Percentiles rank a stretch among this genome's conserved stretches.
phyloP scores from a whole-genome alignment of 2,329 filamentous ascomycete species.

The Hypomyces rosellus region DNA sequence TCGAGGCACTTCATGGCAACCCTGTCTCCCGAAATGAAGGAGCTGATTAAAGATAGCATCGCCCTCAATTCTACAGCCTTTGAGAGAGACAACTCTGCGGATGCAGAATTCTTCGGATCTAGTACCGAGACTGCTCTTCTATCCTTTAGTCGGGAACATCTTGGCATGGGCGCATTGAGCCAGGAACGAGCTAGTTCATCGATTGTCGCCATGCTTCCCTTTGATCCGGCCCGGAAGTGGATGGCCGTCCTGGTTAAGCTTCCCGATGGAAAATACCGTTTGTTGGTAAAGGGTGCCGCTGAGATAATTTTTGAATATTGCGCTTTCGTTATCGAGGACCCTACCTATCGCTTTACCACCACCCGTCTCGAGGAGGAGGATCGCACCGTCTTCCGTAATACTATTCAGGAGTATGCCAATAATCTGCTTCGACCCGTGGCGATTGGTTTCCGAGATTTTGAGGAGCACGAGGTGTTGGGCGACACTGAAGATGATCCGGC shows the following conservation, averaged over 20 bases:
- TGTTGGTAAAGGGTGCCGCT: conserved; percentile 52
- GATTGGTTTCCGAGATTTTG: conserved; percentile 67
- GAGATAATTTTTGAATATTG: conserved; percentile 47
- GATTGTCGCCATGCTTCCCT: conserved; percentile 44
- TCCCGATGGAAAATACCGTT: conserved; percentile 38
- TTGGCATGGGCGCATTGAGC: conserved; percentile 39
- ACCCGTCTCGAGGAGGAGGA: conserved; percentile 25
- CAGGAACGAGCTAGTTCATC: conserved; percentile 42
- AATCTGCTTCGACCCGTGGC: conserved; percentile 70
- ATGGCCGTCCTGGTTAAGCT: conserved; percentile 50
- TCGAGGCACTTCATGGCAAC: conserved; percentile 24
- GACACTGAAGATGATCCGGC: conserved; percentile 30
- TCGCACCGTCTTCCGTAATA: conserved; percentile 25
- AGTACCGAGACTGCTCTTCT: conserved; percentile 51
- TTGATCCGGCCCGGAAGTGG: conserved; percentile 49
- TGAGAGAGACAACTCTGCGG: conserved; percentile 35
- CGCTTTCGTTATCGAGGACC: conserved; percentile 37
- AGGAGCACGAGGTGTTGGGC: conserved; percentile 59
- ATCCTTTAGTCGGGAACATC: conserved; percentile 42
- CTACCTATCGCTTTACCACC: conserved; percentile 28
- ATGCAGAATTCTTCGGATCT: conserved; percentile 42
- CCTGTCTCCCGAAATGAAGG: conserved; percentile 28
- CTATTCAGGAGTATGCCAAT: conserved; percentile 50
- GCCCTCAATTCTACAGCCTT: conserved; percentile 49
- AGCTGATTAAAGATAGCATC: conserved; percentile 34